Base-by-base conservation (phyloP, 352 stramenopile genomes). In the Salisapilia sapeloensis region DNA sequence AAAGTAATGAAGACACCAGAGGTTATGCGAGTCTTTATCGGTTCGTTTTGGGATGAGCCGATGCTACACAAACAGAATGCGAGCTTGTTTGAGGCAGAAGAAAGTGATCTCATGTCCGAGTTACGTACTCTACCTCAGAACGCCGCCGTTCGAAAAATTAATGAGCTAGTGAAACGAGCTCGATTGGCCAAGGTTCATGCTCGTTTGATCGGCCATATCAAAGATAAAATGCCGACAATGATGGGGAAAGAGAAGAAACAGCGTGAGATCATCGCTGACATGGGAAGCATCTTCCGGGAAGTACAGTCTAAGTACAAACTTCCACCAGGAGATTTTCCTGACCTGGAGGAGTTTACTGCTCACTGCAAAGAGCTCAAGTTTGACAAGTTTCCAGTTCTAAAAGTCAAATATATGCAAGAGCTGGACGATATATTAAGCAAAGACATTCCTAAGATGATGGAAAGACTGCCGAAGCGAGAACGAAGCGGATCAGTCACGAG, bases 1-100 rank as follows among this genome's bases (percentile, higher is more conserved):
- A 98, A 98, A 50, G 95, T 97, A 15, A 84, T 98, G 40, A 93
- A 93, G 45, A 97, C 87, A 9, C 93, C 94, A 2, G 95, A 99
- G 54, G 95, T 99, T 32, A 90, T 96, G 52, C 78, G 93, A 20
- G 92, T 98, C 11, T 98, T 98, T 54, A 87, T 98, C 28, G 92
- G 93, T 4, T 97, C 82, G 5, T 99, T 99, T 61, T 98, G 93
- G 93, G 76, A 96, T 36, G 64, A 98, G 34, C 60, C 64, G 30
- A 50, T 76, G 24, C 42, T 82, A 40, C 53, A 74, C 51, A 87
- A 95, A 42, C 79, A 87, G 33, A 95, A 96, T 45, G 64, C 76
- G 4, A 69, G 79, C 16, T 62, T 99, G 5, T 98, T 99, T 50
- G 77, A 96, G 42, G 92, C 83, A 18, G 95, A 99, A 49, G 78